Conservation (phyloP, 2,329 filamentous ascomycete species). For the Paracamarosporium sp. region DNA sequence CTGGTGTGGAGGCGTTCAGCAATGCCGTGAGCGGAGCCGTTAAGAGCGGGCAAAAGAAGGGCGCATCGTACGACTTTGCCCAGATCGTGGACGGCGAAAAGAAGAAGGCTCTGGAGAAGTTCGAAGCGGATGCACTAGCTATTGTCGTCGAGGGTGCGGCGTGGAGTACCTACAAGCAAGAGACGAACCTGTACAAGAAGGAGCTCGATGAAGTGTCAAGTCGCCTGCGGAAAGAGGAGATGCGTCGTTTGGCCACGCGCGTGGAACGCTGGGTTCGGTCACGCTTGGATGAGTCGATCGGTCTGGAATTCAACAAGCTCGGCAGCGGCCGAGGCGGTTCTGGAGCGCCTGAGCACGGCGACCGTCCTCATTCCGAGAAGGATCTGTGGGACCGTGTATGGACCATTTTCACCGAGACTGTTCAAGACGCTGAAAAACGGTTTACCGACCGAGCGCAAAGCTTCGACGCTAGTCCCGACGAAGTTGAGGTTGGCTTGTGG, state of each 20-base stretch:
- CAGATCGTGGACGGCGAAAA: constrained; percentile 90
- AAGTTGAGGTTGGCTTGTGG: constrained; percentile 93
- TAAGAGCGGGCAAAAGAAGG: constrained; percentile 91
- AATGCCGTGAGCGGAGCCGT: constrained; percentile 87
- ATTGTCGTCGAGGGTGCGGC: constrained; percentile 78
- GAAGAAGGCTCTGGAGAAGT: constrained; percentile 74
- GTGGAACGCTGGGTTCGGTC: constrained; percentile 95
- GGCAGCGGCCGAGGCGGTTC: constrained; percentile 85
- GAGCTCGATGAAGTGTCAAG: constrained; percentile 89
- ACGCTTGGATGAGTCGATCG: constrained; percentile 83
- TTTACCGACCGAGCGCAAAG: constrained; percentile 90
- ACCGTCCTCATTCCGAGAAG: constrained; percentile 75
- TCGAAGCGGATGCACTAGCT: constrained; percentile 76
- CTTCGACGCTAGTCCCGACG: constrained; percentile 89
- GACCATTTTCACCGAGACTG: constrained; percentile 81
- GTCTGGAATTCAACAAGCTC: constrained; percentile 94
- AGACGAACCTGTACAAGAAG: constrained; percentile 81
- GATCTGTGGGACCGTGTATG: constrained; percentile 97
- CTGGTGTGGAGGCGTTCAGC: constrained; percentile 81
- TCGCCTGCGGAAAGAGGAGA: constrained; percentile 89
- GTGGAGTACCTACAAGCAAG: constrained; percentile 88
- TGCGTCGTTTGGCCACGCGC: constrained; percentile 87
- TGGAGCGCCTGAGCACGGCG: constrained; percentile 78
- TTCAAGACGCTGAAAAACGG: constrained; percentile 81
- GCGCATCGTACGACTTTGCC: constrained; percentile 90